A percentile compares a stretch with the other conserved stretches of the same genome.
These are phyloP conservation scores for Metschnikowia anglica DNA, from an alignment of 805 yeast species.

Conservation along the genomic window DNA sequence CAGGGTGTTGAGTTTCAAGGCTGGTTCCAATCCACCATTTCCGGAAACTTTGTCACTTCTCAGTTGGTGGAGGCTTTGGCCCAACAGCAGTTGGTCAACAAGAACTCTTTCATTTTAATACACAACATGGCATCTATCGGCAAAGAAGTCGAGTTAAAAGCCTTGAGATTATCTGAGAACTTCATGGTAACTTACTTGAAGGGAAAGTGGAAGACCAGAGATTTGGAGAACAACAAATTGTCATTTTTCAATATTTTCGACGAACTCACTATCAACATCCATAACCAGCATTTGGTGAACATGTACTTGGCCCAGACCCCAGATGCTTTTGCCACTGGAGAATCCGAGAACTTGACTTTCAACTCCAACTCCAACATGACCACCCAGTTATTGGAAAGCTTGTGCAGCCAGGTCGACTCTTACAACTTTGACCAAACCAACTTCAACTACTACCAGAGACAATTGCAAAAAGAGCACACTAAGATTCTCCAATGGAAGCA, in stretches of 20 bases:
- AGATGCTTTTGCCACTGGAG: conserved; percentile 21
- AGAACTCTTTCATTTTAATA: conserved; percentile 56
- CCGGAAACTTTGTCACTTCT: conserved; percentile 68
- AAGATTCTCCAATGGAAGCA: conserved; percentile 76
- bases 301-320: conserved; percentile 44
- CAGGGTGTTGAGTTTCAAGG: conserved; percentile 73
- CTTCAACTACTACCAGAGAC: conserved; percentile 80
- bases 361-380: conserved; percentile 45
- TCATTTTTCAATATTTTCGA: conserved; percentile 66
- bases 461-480: conserved; percentile 63
- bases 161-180: conserved; percentile 62
- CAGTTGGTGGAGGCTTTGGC: conserved; percentile 69
- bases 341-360: conserved; percentile 41
- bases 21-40: conserved; percentile 71
- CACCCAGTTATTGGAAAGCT: conserved; percentile 54
- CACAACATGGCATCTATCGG: conserved; percentile 71
- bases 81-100: conserved; percentile 56
- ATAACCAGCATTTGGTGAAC: conserved; percentile 66
- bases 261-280: conserved; percentile 65
- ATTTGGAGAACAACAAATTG: conserved; percentile 57
- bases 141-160: conserved; percentile 65
- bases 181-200: conserved; percentile 57
- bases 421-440: conserved; percentile 76
- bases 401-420: conserved; percentile 69
- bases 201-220: conserved; percentile 65